Evolutionary conservation across 768 basidiomycete species (phyloP), one percentile per base, ranked within the genome.

Genomic region (Asterophora lycoperdoides): DNA sequence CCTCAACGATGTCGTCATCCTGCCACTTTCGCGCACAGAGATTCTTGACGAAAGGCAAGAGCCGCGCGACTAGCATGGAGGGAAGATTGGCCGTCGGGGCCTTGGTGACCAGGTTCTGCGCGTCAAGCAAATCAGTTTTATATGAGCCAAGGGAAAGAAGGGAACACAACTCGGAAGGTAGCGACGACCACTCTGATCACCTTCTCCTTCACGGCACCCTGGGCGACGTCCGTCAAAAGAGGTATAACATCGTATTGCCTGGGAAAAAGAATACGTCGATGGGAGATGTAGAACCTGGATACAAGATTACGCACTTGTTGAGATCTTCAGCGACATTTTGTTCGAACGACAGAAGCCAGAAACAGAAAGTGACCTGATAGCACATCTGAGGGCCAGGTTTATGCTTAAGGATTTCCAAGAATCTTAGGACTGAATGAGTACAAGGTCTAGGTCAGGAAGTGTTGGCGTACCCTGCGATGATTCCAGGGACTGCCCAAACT

Each of bases 341-440:
- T 62, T 99, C 93, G 54, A 96, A 99, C 0, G 93, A 89, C 48
- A 98, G 70, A 43, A 97, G 71, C 96, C 96, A 99, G 53, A 97
- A 72, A 64, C 91, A 95, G 64, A 92, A 89, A 19, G 82, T 81
- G 36, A 93, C 83, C 74, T 96, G 93, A 64, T 98, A 99, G 69
- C 81, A 87, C 83, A 95, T 90, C 68, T 99, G 96, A 15, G 94
- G 90, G 17, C 84, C 81, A 13, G 89, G 84, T 53, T 82, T 88
- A 44, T 83, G 75, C 60, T 84, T 85, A 48, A 97, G 72, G 19
- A 90, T 86, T 26, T 93, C 89, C 5, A 93, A 79, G 38, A 96
- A 73, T 17, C 93, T 95, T 14, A 9, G 18, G 44, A 17, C 19
- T 41, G 44, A 36, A 8, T 38, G n/a, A 36, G 37, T 8, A 48